A percentile compares a stretch with the other conserved stretches of the same genome.
These are phyloP conservation scores for Cladosporium velox DNA, from an alignment of 2,329 filamentous ascomycete genomes.

Conservation along the genomic window DNA sequence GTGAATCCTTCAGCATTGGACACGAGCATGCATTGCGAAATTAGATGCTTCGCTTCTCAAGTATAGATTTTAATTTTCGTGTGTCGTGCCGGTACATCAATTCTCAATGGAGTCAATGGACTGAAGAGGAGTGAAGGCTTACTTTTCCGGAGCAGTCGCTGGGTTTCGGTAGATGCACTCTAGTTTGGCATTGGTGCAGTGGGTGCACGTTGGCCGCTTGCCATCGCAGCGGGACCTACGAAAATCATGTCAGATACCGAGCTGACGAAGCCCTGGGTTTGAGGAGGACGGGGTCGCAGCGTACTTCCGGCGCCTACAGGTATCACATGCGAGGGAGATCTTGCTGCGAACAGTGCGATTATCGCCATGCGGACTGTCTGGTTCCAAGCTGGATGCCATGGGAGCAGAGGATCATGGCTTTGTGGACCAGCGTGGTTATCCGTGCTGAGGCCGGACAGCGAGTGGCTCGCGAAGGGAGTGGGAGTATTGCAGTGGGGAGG, in stretches of 20 bases:
- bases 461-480: slow-evolving; percentile 9
- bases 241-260: slow-evolving; percentile 9
- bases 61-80: background rate
- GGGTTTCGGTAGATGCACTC: slow-evolving; percentile 18
- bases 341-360: slow-evolving; percentile 19
- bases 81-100: background rate
- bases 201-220: slow-evolving; percentile 18
- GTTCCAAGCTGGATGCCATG: slow-evolving; percentile 19
- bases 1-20: background rate
- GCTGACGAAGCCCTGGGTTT: background rate
- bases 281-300: background rate
- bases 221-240: slow-evolving; percentile 21
- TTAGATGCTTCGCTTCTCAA: slow-evolving; percentile 4
- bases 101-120: background rate
- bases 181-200: slow-evolving; percentile 20
- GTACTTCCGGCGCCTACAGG: slow-evolving; percentile 21
- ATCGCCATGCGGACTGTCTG: slow-evolving; percentile 14
- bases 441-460: slow-evolving; percentile 17
- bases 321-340: slow-evolving; percentile 20
- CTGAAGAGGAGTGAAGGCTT: background rate
- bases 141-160: slow-evolving; percentile 17
- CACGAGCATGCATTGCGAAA: slow-evolving; percentile 8
- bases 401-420: slow-evolving; percentile 14
- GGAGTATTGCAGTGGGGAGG: slow-evolving; percentile 6
- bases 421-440: slow-evolving; percentile 9